Percentiles rank a stretch among this genome's conserved stretches.
phyloP scores from a whole-genome alignment of 169 alveolate species.

The Plasmodium inui region DNA sequence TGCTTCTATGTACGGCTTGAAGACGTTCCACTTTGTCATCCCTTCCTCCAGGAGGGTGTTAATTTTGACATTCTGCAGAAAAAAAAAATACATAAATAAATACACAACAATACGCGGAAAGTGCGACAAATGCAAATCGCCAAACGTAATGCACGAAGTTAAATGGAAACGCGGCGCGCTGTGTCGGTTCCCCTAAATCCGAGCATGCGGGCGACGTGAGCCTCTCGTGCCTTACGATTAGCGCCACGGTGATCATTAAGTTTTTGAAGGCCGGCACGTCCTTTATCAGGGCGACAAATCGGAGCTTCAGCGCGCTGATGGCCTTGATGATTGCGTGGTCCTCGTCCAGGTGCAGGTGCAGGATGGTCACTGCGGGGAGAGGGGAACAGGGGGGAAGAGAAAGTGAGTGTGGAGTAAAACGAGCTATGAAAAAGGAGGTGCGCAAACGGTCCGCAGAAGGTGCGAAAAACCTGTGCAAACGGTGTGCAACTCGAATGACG shows the following conservation, averaged over 20 bases:
- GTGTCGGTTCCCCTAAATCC: neutral
- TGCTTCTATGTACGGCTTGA: slow-evolving; percentile 57
- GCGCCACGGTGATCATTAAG: slow-evolving; percentile 31
- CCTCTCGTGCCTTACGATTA: slow-evolving; percentile 23
- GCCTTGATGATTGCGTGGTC: slow-evolving; percentile 60
- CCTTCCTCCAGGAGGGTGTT: slow-evolving; percentile 8
- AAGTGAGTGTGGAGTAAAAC: neutral
- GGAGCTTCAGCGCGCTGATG: slow-evolving; percentile 39
- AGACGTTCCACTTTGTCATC: slow-evolving; percentile 8
- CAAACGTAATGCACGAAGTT: neutral
- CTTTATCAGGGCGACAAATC: slow-evolving; percentile 42
- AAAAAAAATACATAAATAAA: neutral
- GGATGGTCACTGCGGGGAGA: slow-evolving; percentile 14
- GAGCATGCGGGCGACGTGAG: neutral
- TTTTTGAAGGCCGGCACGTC: slow-evolving; percentile 32
- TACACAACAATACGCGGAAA: neutral
- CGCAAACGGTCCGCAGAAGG: neutral
- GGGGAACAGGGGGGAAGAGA: neutral
- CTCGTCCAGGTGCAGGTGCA: slow-evolving; percentile 53
- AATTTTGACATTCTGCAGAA: slow-evolving; percentile 21
- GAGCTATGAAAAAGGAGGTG: neutral
- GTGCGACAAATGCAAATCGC: neutral
- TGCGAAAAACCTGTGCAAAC: neutral
- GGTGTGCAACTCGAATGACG: neutral
- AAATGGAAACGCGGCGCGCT: neutral